Percentiles rank a stretch among this genome's conserved stretches.
Evolutionary conservation across 345 rosid species (phyloP).

Genomic region (Boechera retrofracta): DNA sequence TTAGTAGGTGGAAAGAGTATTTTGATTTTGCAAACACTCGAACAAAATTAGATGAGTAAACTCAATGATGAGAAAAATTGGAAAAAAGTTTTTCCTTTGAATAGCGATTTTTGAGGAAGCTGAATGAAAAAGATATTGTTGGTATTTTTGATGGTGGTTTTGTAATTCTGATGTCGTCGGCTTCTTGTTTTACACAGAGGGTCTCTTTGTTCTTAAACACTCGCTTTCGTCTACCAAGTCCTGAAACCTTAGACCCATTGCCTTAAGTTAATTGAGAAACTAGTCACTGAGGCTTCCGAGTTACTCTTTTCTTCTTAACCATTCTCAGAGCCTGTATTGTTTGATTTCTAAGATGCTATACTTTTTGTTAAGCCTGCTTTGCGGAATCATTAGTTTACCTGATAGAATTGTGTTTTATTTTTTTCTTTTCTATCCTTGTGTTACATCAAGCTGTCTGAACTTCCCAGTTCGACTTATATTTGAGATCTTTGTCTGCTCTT

Average conservation of each 20-base stretch:
- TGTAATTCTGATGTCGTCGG: neutral
- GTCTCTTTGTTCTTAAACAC: neutral
- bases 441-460: neutral
- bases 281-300: neutral
- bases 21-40: neutral
- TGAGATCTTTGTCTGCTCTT: neutral
- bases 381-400: no score
- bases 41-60: neutral
- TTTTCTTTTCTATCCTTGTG: no score
- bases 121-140: neutral
- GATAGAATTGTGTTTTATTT: no score
- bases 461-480: neutral
- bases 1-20: neutral
- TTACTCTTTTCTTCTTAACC: neutral
- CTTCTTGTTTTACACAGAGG: neutral
- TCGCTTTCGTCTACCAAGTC: neutral
- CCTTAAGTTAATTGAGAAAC: neutral
- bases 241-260: neutral
- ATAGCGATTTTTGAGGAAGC: neutral
- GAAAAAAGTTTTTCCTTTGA: neutral
- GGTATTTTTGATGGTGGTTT: neutral
- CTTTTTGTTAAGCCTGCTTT: constrained; percentile 21
- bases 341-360: neutral
- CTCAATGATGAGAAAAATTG: neutral
- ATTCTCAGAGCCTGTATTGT: neutral